A percentile compares a stretch with the other conserved stretches of the same genome.
phyloP scores from a whole-genome alignment of 2,329 filamentous ascomycete species.

The Tolypocladium guangdongense region DNA sequence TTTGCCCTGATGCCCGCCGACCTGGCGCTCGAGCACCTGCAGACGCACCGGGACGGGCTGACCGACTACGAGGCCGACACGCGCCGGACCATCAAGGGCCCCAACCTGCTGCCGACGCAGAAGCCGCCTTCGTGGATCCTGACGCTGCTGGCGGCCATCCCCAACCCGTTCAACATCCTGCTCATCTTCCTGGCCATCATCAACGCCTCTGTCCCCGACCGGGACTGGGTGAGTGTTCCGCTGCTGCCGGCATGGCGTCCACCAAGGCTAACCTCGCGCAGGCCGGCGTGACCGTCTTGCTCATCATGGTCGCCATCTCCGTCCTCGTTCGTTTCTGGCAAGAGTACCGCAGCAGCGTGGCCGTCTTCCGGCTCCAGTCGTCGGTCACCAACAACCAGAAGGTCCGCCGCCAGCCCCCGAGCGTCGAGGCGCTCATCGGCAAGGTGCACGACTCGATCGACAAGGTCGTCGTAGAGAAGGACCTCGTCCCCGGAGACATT shows the following conservation, averaged over 20 bases:
- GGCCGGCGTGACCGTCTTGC: constrained; percentile 12
- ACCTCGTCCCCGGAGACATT: constrained; percentile 15
- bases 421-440: neutral
- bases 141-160: constrained; percentile 14
- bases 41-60: constrained; percentile 11
- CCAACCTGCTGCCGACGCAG: constrained; percentile 13
- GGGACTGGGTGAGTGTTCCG: constrained; percentile 5
- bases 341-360: constrained; percentile 15
- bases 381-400: constrained; percentile 12
- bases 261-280: neutral
- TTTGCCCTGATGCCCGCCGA: constrained; percentile 10
- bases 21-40: constrained; percentile 9
- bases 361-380: constrained; percentile 13
- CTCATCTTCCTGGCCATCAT: constrained; percentile 14
- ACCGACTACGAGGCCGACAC: constrained; percentile 9
- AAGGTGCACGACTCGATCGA: neutral
- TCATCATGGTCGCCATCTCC: constrained; percentile 15
- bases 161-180: constrained; percentile 15
- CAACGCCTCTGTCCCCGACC: constrained; percentile 11
- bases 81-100: constrained; percentile 11
- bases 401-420: constrained; percentile 7
- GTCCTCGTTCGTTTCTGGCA: constrained; percentile 17
- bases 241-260: neutral
- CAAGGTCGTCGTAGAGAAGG: constrained; percentile 5
- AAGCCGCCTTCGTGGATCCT: constrained; percentile 14